Evolutionary conservation across 2,329 filamentous ascomycete species (phyloP), one percentile per base, ranked within the genome.

Genomic region (Dactylellina sp.): DNA sequence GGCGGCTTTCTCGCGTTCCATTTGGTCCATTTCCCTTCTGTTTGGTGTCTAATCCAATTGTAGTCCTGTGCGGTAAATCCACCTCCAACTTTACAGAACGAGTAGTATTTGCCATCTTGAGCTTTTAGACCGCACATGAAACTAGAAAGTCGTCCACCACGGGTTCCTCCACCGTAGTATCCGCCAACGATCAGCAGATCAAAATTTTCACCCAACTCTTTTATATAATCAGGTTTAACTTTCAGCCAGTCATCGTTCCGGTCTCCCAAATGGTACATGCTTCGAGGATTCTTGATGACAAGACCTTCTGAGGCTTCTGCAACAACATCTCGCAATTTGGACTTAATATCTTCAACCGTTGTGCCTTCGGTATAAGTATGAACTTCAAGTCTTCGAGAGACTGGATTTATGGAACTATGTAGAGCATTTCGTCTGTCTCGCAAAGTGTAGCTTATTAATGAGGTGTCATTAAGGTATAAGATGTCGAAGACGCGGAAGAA

Each of bases 31-130:
- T 97, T 97, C 3, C 91, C 93, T 70, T 97, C 91, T 0, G 94
- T 98, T 22, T 88, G 86, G 78, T 96, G 92, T 3, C 88, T 85
- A 49, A 99, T 89, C 66, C 90, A 88, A 0, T 90, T 88, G 80
- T 97, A 98, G 79, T 99, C 95, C 59, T 91, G 88, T 0, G 88
- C 89, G 12, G 87, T 89, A 80, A 98, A 93, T 0, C 95, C 95
- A 60, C 95, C 95, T n/a, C 95, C 95, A 14, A 99, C 95, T 81
- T 95, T 97, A 85, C 93, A 96, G 82, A 99, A 97, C n/a, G 93
- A 97, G 78, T 89, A 91, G 79, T 89, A 96, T 80, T 92, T 93
- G 16, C 64, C 62, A 18, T 75, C 59, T 20, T 49, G 68, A 16
- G 68, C 68, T 25, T 92, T 86, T 7, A 99, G 83, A 0, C 93